Evolutionary conservation across 345 rosid genomes (phyloP), one percentile per base, ranked within the genome.

Genomic region (Microcos paniculata): DNA sequence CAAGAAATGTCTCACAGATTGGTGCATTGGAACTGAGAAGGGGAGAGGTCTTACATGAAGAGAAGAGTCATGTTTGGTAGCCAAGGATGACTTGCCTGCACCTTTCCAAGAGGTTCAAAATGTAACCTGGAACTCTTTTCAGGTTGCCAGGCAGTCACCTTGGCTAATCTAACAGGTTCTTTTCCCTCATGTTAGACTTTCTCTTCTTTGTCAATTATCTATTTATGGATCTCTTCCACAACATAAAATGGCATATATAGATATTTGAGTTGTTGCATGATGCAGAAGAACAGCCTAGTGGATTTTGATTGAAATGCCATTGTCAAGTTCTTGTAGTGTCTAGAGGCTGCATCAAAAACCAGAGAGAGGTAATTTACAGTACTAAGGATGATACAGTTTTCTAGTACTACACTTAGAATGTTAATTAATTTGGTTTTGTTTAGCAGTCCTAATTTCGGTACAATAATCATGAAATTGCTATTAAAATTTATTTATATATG

Each of bases 31-130:
- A 43, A 19, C 10, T 7, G 46, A 71, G 72, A 76, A 67, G 81
- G 72, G 56, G 78, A 81, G 85, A 74, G 71, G 68, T 30, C 80
- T 76, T 40, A 78, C 89, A 84, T 88, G 88, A 81, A 77, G 91
- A 73, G 53, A 77, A 62, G 72, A 75, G 77, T 70, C 76, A 73
- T 19, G 80, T 78, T 64, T 71, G 81, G 82, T 84, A 82, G 87
- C 88, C 88, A 84, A 88, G 86, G 81, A 88, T 88, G 89, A 84
- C 88, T 84, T 82, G 91, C 89, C 86, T 85, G 85, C 72, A 53
- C 57, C 84, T 43, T 70, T 57, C 15, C 31, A 57, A 56, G 76
- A 55, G 33, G 26, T 56, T 57, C 66, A 56, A 1, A 23, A 59
- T 8, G 66, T 28, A 6, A 57, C 4, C 12, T 26, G 56, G 28